Conservation (phyloP, 2,329 filamentous ascomycete species). For the Aspergillus sclerotialis region DNA sequence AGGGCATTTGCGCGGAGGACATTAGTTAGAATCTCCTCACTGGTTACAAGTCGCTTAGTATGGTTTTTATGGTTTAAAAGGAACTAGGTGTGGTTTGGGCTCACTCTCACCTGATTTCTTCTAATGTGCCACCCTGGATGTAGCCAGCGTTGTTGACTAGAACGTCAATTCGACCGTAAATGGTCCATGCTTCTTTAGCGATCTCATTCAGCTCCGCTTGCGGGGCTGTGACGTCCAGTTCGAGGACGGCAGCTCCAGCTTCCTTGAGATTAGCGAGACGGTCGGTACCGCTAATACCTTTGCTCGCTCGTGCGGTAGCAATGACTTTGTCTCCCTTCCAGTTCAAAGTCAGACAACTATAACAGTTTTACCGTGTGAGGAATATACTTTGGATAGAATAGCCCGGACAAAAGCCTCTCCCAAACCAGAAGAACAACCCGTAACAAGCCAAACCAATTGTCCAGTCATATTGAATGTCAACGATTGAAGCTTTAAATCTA, state of each 20-base stretch:
- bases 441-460: not conserved
- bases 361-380: not conserved
- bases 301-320: conserved; percentile 23
- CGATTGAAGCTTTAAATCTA: no score
- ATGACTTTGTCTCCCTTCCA: conserved; percentile 28
- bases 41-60: not conserved
- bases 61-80: no score
- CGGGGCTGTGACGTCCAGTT: conserved; percentile 18
- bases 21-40: not conserved
- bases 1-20: conserved; percentile 11
- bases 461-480: not conserved
- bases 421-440: not conserved
- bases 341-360: conserved; percentile 8
- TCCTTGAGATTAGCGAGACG: conserved; percentile 17
- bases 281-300: conserved; percentile 7
- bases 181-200: conserved; percentile 10
- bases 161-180: conserved; percentile 28
- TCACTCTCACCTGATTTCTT: conserved; percentile 18
- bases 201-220: conserved; percentile 12
- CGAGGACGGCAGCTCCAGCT: conserved; percentile 16
- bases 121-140: conserved; percentile 14
- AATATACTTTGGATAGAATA: not conserved
- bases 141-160: conserved; percentile 44
- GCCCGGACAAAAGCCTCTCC: not conserved
- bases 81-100: no score